A percentile compares a stretch with the other conserved stretches of the same genome.
Evolutionary conservation across 768 basidiomycete genomes (phyloP).

Genomic region (Suillus luteus): DNA sequence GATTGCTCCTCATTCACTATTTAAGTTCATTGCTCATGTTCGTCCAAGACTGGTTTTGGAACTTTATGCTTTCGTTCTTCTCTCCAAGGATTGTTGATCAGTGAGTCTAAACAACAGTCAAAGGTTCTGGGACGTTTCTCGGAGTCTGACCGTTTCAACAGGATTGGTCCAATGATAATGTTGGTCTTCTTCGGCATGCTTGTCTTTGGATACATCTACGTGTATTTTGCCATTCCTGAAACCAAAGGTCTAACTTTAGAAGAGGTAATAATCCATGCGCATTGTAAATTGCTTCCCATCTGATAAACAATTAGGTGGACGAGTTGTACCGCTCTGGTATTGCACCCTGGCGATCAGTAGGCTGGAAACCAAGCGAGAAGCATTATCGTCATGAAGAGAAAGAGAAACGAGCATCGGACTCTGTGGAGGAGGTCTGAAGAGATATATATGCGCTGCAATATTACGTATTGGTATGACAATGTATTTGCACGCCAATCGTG

Average conservation of each 20-base stretch:
- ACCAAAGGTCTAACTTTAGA: constrained; percentile 78
- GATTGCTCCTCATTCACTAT: constrained; percentile 5
- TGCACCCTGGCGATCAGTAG: constrained; percentile 63
- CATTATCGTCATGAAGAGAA: constrained; percentile 34
- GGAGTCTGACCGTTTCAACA: constrained; percentile 19
- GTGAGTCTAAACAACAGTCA: constrained; percentile 32
- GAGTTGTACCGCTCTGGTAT: constrained; percentile 71
- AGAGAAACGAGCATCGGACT: constrained; percentile 29
- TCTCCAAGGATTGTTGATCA: constrained; percentile 62
- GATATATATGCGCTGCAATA: constrained; percentile 2
- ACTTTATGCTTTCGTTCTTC: constrained; percentile 74
- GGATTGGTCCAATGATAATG: constrained; percentile 74
- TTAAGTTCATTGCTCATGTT: constrained; percentile 12
- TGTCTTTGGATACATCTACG: constrained; percentile 67
- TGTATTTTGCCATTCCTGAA: constrained; percentile 78
- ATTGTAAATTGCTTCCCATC: not conserved
- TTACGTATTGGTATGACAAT: not conserved
- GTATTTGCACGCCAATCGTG: not conserved
- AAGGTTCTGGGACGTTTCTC: not conserved
- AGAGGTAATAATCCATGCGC: constrained; percentile 45
- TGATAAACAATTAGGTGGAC: constrained; percentile 50
- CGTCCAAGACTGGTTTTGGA: constrained; percentile 63
- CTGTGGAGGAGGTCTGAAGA: constrained; percentile 17
- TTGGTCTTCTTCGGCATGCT: constrained; percentile 79
- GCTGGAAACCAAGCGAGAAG: constrained; percentile 57